Evolutionary conservation across 2,329 filamentous ascomycete species (phyloP).

Genomic region (Hypocrella siamensis): DNA sequence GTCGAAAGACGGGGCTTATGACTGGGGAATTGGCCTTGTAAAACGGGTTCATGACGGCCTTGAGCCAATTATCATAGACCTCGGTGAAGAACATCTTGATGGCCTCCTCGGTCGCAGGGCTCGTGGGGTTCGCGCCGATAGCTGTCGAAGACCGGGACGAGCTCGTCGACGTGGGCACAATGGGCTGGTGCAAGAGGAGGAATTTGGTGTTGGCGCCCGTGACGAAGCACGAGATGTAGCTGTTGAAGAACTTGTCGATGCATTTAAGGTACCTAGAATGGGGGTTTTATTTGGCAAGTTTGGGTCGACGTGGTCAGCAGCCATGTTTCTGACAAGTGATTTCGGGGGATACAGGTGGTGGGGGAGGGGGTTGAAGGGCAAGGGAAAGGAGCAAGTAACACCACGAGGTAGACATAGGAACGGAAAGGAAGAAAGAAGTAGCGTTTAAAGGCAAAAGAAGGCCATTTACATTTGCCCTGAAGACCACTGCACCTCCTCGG

Average conservation of each 20-base stretch:
- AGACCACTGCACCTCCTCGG: conserved; percentile 93
- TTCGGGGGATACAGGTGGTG: background rate
- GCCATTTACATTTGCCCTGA: conserved; percentile 66
- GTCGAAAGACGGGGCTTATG: conserved; percentile 71
- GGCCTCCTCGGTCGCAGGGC: conserved; percentile 85
- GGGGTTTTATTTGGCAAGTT: background rate
- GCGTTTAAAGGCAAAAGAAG: no score
- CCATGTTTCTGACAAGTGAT: no score
- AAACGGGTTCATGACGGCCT: conserved; percentile 95
- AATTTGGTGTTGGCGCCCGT: conserved; percentile 89
- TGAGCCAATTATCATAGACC: conserved; percentile 93
- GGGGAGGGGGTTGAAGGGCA: background rate
- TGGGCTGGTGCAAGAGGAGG: conserved; percentile 78
- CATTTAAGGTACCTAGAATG: conserved; percentile 73
- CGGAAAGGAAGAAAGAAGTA: background rate
- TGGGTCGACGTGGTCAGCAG: no score
- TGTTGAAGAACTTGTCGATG: conserved; percentile 92
- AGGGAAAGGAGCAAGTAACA: background rate
- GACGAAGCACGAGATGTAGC: conserved; percentile 87
- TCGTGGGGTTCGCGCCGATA: conserved; percentile 70
- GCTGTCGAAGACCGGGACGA: conserved; percentile 47
- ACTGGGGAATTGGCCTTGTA: conserved; percentile 77
- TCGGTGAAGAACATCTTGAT: conserved; percentile 90
- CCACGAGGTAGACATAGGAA: background rate
- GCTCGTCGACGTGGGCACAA: conserved; percentile 21